These are phyloP conservation scores for Claviceps citrina DNA, from an alignment of 2,329 filamentous ascomycete species.

Conservation along the genomic window DNA sequence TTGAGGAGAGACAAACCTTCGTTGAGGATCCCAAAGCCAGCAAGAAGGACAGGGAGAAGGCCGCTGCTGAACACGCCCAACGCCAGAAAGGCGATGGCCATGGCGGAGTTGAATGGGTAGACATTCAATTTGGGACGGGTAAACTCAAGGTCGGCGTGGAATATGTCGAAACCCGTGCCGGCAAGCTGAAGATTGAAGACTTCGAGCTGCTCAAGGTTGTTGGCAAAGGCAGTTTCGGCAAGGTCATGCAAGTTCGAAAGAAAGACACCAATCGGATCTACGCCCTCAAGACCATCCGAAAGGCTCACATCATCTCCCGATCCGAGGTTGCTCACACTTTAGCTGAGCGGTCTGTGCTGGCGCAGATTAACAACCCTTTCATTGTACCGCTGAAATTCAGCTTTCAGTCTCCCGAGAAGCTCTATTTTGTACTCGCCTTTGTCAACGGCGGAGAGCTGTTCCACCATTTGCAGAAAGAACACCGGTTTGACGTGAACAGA, in stretches of 20 bases:
- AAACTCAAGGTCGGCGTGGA: slow-evolving; percentile 83
- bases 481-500: slow-evolving; percentile 93
- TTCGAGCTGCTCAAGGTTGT: slow-evolving; percentile 97
- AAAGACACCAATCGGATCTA: slow-evolving; percentile 97
- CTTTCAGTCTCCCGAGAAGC: slow-evolving; percentile 96
- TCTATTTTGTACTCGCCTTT: slow-evolving; percentile 92
- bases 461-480: slow-evolving; percentile 91
- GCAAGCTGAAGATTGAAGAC: slow-evolving; percentile 86
- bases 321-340: slow-evolving; percentile 96
- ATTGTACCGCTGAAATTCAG: slow-evolving; percentile 98
- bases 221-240: slow-evolving; percentile 94
- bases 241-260: slow-evolving; percentile 98
- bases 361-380: slow-evolving; percentile 99
- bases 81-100: slow-evolving; percentile 38
- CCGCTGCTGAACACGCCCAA: slow-evolving; percentile 48
- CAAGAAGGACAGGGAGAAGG: slow-evolving; percentile 76
- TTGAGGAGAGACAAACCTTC: slow-evolving; percentile 60
- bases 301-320: slow-evolving; percentile 95
- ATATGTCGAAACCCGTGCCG: slow-evolving; percentile 82
- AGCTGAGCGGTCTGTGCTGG: slow-evolving; percentile 91
- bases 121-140: slow-evolving; percentile 79
- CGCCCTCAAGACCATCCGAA: slow-evolving; percentile 97
- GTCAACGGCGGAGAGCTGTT: slow-evolving; percentile 97
- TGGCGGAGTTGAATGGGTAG: slow-evolving; percentile 73
- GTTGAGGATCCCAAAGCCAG: slow-evolving; percentile 68